phyloP scores from a whole-genome alignment of 306 rosid species.

The Acacia crassicarpa region DNA sequence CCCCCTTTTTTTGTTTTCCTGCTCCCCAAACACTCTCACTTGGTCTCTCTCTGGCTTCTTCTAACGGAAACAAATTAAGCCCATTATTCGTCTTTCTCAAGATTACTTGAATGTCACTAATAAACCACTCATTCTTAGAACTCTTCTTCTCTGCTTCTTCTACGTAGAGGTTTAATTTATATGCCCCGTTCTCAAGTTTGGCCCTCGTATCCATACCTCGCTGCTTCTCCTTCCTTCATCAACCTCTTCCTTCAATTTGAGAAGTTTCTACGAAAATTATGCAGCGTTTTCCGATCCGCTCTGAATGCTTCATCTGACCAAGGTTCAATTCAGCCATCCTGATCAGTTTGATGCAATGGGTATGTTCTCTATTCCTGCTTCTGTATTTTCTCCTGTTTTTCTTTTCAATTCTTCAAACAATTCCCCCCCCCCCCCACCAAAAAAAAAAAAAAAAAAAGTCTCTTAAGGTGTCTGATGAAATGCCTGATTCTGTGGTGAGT shows the following conservation, averaged over 20 bases:
- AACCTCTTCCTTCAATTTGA: slow-evolving; percentile 36
- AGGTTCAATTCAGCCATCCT: background rate
- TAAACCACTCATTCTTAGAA: slow-evolving; percentile 34
- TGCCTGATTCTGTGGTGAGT: slow-evolving; percentile 20
- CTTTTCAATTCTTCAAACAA: slow-evolving; percentile 20
- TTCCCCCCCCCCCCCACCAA: background rate
- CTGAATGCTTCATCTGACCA: slow-evolving; percentile 30
- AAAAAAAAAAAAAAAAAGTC: background rate
- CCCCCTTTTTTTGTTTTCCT: background rate
- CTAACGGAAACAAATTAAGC: slow-evolving; percentile 11
- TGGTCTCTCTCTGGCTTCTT: slow-evolving; percentile 43
- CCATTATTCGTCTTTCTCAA: slow-evolving; percentile 31
- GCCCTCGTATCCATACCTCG: slow-evolving; percentile 27
- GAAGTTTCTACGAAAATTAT: slow-evolving; percentile 28
- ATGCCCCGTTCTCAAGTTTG: slow-evolving; percentile 14
- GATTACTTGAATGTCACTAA: slow-evolving; percentile 59
- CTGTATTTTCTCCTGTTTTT: background rate
- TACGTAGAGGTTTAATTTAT: slow-evolving; percentile 10
- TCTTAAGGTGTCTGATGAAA: slow-evolving; percentile 19
- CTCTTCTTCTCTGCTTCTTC: slow-evolving; percentile 36
- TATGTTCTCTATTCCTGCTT: slow-evolving; percentile 33
- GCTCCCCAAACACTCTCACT: slow-evolving; percentile 34
- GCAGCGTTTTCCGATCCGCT: slow-evolving; percentile 17
- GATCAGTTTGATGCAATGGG: slow-evolving; percentile 17
- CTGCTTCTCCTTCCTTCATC: slow-evolving; percentile 33